Base-by-base conservation (phyloP, 148 eudicot species). In the Heliamphora exappendiculata region DNA sequence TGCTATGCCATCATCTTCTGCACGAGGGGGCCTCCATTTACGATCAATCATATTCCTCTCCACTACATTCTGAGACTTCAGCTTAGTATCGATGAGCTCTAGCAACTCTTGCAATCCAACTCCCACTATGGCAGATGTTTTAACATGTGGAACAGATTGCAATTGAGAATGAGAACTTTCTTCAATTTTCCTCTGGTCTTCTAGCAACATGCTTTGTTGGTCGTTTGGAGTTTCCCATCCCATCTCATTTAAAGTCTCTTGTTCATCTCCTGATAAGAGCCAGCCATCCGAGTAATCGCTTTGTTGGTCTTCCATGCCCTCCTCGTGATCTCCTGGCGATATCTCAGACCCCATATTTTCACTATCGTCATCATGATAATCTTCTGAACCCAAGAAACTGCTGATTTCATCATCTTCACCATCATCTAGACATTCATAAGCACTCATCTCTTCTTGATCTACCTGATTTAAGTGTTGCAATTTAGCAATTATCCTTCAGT, bases 31-130 rank as follows among this genome's bases (percentile, higher is more conserved):
- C 81, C 98, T 88, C 97, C 96, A 89, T 80, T 94, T 94, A 29
- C 88, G 86, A 76, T 92, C 82, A 73, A 87, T 76, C 16, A 74
- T 75, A 36, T 59, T 73, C 81, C 85, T 84, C 36, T 87, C 85
- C 50, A 86, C 81, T 31, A 84, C 86, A 72, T 76, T 79, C 75
- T 59, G 57, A 26, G 82, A 58, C 64, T 76, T 53, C 66, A 94
- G 78, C 86, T 87, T 91, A 70, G 86, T 87, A 57, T 94, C 96
- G n/a, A 94, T 87, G 49, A 89, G 78, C 80, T 88, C 87, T 45
- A 94, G 91, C 89, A 94, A 84, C 73, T 92, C 96, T 72, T 85
- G 88, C 78, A 94, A 84, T 26, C 98, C 98, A 73, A 90, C 90
- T 77, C 98, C 88, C 72, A 81, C 90, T 64, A 92, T 22, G 8